phyloP scores from a whole-genome alignment of 768 basidiomycete genomes.

The Tubosaeta sp. region DNA sequence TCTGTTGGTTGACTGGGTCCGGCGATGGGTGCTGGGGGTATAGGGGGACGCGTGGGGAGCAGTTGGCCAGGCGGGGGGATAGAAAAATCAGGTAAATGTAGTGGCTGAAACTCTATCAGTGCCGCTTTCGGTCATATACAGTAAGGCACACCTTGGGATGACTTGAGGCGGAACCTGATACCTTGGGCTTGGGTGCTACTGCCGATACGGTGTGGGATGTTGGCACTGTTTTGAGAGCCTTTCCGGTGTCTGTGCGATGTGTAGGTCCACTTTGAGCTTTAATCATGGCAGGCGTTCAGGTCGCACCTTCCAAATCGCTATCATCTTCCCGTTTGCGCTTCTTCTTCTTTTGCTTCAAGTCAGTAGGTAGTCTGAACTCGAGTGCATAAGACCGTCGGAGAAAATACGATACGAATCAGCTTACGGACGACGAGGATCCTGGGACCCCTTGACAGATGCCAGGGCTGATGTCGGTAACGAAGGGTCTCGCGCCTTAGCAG shows the following conservation, averaged over 20 bases:
- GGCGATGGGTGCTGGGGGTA: constrained; percentile 60
- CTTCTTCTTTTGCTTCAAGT: constrained; percentile 76
- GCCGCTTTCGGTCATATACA: not conserved
- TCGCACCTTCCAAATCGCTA: constrained; percentile 67
- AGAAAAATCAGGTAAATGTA: constrained; percentile 56
- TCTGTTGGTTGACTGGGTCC: constrained; percentile 82
- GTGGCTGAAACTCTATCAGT: constrained; percentile 22
- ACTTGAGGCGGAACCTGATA: constrained; percentile 38
- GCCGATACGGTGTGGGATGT: constrained; percentile 37
- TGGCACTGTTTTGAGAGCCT: constrained; percentile 59
- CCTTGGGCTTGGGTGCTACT: constrained; percentile 54
- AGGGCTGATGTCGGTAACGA: constrained; percentile 45
- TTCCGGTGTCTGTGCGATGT: constrained; percentile 41
- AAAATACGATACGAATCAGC: constrained; percentile 20
- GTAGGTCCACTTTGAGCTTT: constrained; percentile 4
- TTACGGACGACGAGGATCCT: constrained; percentile 64
- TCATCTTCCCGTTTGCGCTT: constrained; percentile 79
- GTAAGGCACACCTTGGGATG: constrained; percentile 46
- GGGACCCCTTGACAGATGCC: constrained; percentile 49
- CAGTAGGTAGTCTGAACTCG: constrained; percentile 36
- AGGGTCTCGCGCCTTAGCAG: constrained; percentile 44
- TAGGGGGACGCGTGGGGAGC: constrained; percentile 57
- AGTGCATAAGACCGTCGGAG: constrained; percentile 1
- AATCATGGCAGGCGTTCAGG: constrained; percentile 9
- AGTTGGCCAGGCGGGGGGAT: constrained; percentile 48